Evolutionary conservation across 179 eudicot genomes (phyloP), one percentile per base, ranked within the genome.

Genomic region (Heliamphora pulchella): DNA sequence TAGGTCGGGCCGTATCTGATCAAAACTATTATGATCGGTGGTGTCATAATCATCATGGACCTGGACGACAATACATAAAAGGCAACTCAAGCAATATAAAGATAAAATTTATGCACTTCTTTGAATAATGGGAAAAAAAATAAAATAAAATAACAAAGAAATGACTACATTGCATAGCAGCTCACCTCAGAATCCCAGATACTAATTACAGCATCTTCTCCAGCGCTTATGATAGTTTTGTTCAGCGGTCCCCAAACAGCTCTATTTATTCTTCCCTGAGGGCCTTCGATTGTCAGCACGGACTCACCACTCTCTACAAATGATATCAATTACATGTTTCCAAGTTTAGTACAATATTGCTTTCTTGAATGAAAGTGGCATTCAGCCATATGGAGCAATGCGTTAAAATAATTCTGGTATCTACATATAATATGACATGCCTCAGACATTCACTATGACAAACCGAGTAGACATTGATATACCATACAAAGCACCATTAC

Each of bases 211-310:
- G 93, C 85, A 85, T 95, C 98, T 88, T 95, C 98, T 74, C 97
- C 97, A 78, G 87, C 96, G 81, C 97, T 95, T 79, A 95, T 85
- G 4, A 95, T 93, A 64, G 93, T 90, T 79, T 80, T 89, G 86
- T 95, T 95, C 57, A 95, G 74, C 57, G 97, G 97, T 13, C 98
- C 97, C 97, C 97, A 95, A 22, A 93, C 94, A 82, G 98, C 98
- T 88, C 98, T 89, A 80, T 91, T 93, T 41, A 95, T 91, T 84
- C 98, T 87, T 81, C 97, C 98, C 63, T 75, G 85, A 14, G 97
- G 94, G 41, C 97, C 98, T 85, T 84, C 89, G 58, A 94, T 80
- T 8, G 87, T 86, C 67, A 90, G 89, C 81, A 85, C 84, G 76
- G 97, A 88, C 61, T 91, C 94, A 44, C 17, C 69, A 14, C 68